Base-by-base conservation (phyloP, 2,329 filamentous ascomycete genomes). In the Stagonosporopsis rhizophila region DNA sequence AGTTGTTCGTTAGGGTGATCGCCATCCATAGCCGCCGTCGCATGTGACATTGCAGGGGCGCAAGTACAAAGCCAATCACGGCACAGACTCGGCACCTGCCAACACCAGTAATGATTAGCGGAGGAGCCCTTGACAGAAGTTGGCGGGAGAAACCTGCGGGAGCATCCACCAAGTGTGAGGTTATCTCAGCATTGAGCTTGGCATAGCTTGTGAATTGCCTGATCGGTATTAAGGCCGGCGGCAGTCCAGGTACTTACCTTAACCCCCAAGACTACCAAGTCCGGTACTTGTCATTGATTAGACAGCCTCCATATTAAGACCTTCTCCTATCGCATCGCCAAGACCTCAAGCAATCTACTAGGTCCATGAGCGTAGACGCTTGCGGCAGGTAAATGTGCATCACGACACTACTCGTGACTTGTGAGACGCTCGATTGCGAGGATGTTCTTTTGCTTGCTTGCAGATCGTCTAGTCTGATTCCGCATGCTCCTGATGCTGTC, bases 311-410 rank as follows among this genome's bases (percentile, higher is more conserved):
- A 52, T 48, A 52, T 52, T 52, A 58, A 48, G 8, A 42, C 17
- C n/a, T 22, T 30, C 38, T 44, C 11, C 25, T 38, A 58, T 28
- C 25, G 20, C 22, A 30, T 32, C 40, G 54, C 54, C 54, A 58
- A 58, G 54, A 17, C 9, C 25, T 19, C n/a, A 32, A 22, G 44
- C 19, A 52, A 57, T 57, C 35, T 52, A 47, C 38, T 34, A 35
- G 30, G 22, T 17, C 35, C 25, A 27, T 25, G 48, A 46, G 49
- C 28, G 8, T 32, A 42, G 48, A 52, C 46, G 34, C 35, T 54
- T 61, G 22, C 34, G 59, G 52, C 56, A 61, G 52, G 59, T 61
- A 40, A 39, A 25, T 51, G 22, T 27, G 48, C 42, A 40, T 40
- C 46, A 44, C 28, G 11, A 19, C 23, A 39, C 51, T n/a, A 32